Conservation (phyloP, 345 rosid species). For the Sonneratia alba region DNA sequence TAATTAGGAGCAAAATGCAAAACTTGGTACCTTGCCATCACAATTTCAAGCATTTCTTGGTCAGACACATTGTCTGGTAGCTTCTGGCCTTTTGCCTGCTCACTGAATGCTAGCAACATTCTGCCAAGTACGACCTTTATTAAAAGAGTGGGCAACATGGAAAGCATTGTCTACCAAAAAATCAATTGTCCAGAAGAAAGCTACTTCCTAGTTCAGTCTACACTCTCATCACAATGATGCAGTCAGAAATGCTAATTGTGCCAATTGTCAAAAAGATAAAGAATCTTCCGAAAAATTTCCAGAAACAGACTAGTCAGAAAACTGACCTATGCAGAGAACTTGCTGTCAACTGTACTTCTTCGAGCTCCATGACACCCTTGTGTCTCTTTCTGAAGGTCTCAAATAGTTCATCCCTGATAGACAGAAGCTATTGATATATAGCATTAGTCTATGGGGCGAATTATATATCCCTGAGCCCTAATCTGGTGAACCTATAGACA, state of each 20-base stretch:
- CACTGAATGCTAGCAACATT: constrained; percentile 78
- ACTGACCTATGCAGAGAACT: constrained; percentile 72
- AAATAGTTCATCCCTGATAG: constrained; percentile 90
- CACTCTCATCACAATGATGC: not conserved
- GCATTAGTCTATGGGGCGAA: not conserved
- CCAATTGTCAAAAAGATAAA: not conserved
- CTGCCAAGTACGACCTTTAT: constrained; percentile 31
- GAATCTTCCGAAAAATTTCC: not conserved
- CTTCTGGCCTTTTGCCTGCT: constrained; percentile 69
- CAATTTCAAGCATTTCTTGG: constrained; percentile 84
- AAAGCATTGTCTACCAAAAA: not conserved
- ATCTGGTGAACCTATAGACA: not conserved
- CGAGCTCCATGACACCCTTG: constrained; percentile 78
- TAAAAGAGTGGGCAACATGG: not conserved
- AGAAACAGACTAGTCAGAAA: constrained; percentile 1
- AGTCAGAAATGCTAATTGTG: not conserved
- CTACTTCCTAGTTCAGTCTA: not conserved
- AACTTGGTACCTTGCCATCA: constrained; percentile 58
- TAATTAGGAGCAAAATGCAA: not conserved
- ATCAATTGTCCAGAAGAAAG: not conserved
- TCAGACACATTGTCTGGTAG: constrained; percentile 73
- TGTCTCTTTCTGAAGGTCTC: constrained; percentile 93
- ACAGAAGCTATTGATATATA: constrained; percentile 46
- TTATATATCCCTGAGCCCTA: not conserved
- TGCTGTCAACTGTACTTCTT: constrained; percentile 81